Evolutionary conservation across 2,329 filamentous ascomycete species (phyloP).

Genomic region (Colletotrichum simmondsii): DNA sequence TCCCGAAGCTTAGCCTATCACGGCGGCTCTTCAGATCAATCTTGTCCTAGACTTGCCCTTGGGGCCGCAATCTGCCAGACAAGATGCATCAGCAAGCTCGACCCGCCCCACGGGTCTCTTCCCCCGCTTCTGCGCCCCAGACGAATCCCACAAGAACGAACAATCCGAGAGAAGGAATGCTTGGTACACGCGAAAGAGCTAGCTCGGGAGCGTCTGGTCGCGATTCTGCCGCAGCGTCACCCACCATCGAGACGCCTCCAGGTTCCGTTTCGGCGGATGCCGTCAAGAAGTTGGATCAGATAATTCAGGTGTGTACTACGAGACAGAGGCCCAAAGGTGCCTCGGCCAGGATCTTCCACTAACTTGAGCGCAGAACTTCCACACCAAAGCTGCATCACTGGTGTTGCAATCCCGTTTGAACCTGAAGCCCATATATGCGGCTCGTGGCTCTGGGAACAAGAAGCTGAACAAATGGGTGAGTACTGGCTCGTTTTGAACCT

Average conservation of each 20-base stretch:
- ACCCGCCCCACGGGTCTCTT: constrained; percentile 76
- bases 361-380: constrained; percentile 78
- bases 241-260: constrained; percentile 57
- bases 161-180: constrained; percentile 74
- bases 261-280: constrained; percentile 69
- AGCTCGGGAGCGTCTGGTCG: constrained; percentile 55
- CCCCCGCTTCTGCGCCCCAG: constrained; percentile 77
- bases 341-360: not conserved
- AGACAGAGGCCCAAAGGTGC: not conserved
- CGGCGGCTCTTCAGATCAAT: not conserved
- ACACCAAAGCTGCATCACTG: constrained; percentile 86
- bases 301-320: constrained; percentile 76
- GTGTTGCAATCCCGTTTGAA: constrained; percentile 85
- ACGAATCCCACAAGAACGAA: constrained; percentile 79
- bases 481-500: constrained; percentile 32
- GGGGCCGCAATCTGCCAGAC: not conserved
- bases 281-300: constrained; percentile 87
- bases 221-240: constrained; percentile 54
- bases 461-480: constrained; percentile 90
- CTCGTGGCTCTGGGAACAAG: constrained; percentile 53
- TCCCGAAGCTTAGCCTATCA: not conserved
- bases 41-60: constrained; percentile 1
- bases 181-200: constrained; percentile 53
- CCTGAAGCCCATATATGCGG: constrained; percentile 67
- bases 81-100: constrained; percentile 92